Evolutionary conservation across 306 rosid genomes (phyloP), one percentile per base, ranked within the genome.

Genomic region (Medicago lupulina): DNA sequence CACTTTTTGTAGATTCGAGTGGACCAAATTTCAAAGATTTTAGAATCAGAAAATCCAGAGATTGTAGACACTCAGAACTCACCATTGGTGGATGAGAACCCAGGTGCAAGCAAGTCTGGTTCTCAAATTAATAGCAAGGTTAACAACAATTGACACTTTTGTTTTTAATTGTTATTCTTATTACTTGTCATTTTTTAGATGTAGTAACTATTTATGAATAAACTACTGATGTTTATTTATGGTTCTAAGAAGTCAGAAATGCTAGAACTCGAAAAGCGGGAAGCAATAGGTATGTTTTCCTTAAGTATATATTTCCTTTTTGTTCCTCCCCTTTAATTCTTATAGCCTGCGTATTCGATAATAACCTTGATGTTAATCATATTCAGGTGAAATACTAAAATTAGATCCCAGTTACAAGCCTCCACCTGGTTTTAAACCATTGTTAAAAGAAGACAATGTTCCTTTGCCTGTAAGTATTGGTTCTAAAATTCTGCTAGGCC

Each of bases 381-480:
- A 47, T 85, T 46, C 87, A 95, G 97, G 93, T 78, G 99, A 95
- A 86, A 87, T 92, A 71, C 76, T 90, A 64, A 88, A 87, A 83
- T 65, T 92, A 69, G 96, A 95, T 87, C 97, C 97, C 81, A 90
- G 83, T 84, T 95, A 85, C 89, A 89, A 86, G 82, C 90, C 90
- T 81, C 99, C 97, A 17, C 72, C 89, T 75, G 93, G 89, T 84
- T 95, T 85, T 78, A 92, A 85, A 75, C 99, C 93, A 0, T 80
- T 92, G 87, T 75, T 95, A 77, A 95, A 90, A 79, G 97, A 92
- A 85, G 89, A 85, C 76, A 84, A 54, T 6, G 79, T 90, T 73
- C 87, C 88, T 73, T 83, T 92, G 78, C 97, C 97, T 79, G 97
- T 95, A 88, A 90, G 99, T 85, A 78, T 74, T 43, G 58, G 50